Evolutionary conservation across 192 early-diverging fungal species (phyloP).

Genomic region (Phlyctochytrium bullatum): DNA sequence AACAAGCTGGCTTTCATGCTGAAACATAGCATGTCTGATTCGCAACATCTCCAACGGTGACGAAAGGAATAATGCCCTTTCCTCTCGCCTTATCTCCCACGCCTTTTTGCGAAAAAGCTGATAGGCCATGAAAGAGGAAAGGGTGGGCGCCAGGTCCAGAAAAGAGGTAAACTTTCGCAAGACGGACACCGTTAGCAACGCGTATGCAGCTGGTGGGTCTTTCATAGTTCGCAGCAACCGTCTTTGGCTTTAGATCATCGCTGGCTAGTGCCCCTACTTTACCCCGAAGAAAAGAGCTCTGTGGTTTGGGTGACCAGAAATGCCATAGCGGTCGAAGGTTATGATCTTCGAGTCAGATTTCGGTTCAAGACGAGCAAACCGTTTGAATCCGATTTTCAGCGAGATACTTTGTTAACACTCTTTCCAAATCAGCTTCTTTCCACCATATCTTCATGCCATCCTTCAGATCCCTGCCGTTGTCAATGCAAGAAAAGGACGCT

Average conservation of each 20-base stretch:
- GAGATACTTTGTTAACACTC: conserved; percentile 24
- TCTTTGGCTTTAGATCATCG: neutral
- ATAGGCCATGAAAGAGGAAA: conserved; percentile 12
- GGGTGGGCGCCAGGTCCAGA: conserved; percentile 26
- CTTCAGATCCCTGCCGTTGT: conserved; percentile 35
- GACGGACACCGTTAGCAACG: conserved; percentile 33
- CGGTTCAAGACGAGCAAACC: neutral
- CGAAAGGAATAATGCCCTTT: conserved; percentile 28
- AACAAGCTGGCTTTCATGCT: conserved; percentile 83
- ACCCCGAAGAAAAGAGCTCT: conserved; percentile 74
- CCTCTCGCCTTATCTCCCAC: conserved; percentile 29
- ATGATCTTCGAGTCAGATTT: conserved; percentile 49
- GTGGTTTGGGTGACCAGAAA: conserved; percentile 93
- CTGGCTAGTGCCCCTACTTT: conserved; percentile 27
- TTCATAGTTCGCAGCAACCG: conserved; percentile 7
- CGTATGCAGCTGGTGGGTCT: conserved; percentile 48
- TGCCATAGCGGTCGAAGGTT: conserved; percentile 85
- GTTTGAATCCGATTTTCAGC: conserved; percentile 17
- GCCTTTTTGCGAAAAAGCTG: neutral
- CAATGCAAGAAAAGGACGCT: neutral
- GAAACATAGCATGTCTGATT: conserved; percentile 69
- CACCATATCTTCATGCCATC: conserved; percentile 45
- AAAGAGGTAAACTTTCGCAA: conserved; percentile 56
- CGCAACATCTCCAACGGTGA: conserved; percentile 51
- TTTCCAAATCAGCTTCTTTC: conserved; percentile 31